These are phyloP conservation scores for Bombardia bombarda DNA, from an alignment of 495 filamentous ascomycete species.

Conservation along the genomic window DNA sequence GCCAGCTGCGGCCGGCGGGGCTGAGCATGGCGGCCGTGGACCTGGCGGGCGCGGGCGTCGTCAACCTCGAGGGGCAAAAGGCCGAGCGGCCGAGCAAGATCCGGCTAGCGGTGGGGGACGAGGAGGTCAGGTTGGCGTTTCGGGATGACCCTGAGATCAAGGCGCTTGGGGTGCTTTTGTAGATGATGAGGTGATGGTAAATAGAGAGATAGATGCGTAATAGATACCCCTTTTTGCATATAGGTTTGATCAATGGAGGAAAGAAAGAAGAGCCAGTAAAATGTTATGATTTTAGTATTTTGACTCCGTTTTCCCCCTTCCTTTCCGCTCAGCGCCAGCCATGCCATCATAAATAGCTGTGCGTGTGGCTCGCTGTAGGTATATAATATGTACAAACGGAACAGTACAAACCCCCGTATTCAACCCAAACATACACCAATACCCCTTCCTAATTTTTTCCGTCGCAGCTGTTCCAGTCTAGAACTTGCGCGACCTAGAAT, in stretches of 20 bases:
- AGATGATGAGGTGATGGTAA: slow-evolving; percentile 2
- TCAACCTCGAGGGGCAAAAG: slow-evolving; percentile 68
- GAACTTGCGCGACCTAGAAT: slow-evolving; percentile 47
- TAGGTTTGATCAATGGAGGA: too few relatives aligned
- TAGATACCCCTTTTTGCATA: too few relatives aligned
- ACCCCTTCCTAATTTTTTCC: too few relatives aligned
- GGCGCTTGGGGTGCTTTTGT: slow-evolving; percentile 50
- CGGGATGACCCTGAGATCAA: slow-evolving; percentile 82
- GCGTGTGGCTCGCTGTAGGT: too few relatives aligned
- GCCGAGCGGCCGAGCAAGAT: slow-evolving; percentile 84
- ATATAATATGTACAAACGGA: too few relatives aligned
- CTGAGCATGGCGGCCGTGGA: slow-evolving; percentile 69
- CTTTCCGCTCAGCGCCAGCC: too few relatives aligned
- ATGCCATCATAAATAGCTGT: too few relatives aligned
- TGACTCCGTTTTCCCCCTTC: too few relatives aligned
- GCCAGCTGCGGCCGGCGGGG: slow-evolving; percentile 46
- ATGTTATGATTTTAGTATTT: too few relatives aligned
- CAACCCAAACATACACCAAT: too few relatives aligned
- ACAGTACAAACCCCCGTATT: too few relatives aligned
- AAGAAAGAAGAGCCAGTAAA: too few relatives aligned
- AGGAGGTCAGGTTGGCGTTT: slow-evolving; percentile 82
- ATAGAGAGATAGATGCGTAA: neutral
- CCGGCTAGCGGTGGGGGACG: slow-evolving; percentile 74
- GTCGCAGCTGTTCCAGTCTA: slow-evolving; percentile 13
- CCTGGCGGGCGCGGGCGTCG: slow-evolving; percentile 76